Evolutionary conservation across 2,329 filamentous ascomycete genomes (phyloP).

Genomic region (Coleophoma crateriformis): DNA sequence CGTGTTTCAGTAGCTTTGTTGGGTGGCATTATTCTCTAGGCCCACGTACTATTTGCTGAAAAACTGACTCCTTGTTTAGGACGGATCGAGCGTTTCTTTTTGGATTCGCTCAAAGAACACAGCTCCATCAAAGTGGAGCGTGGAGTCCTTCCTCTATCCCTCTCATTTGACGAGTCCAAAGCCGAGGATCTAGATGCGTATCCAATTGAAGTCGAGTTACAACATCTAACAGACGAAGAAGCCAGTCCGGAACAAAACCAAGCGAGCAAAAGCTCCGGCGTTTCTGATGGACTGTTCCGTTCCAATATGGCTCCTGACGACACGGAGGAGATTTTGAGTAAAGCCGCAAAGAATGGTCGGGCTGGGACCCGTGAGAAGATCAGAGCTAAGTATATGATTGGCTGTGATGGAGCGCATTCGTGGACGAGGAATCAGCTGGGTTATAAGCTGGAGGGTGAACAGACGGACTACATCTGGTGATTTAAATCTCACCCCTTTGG

Average conservation of each 20-base stretch:
- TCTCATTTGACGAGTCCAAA: constrained; percentile 46
- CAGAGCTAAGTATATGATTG: constrained; percentile 57
- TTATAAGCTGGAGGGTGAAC: constrained; percentile 38
- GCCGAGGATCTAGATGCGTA: constrained; percentile 46
- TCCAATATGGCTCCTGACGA: constrained; percentile 54
- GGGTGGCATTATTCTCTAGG: background rate
- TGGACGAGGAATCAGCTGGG: constrained; percentile 57
- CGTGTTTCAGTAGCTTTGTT: background rate
- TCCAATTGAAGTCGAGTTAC: constrained; percentile 54
- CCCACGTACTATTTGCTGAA: no score
- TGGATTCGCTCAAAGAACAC: constrained; percentile 52
- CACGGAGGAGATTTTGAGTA: constrained; percentile 42
- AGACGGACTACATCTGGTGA: constrained; percentile 33
- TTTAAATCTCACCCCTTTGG: background rate
- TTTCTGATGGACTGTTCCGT: constrained; percentile 49
- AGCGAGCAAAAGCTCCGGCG: constrained; percentile 17
- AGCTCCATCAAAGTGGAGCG: constrained; percentile 53
- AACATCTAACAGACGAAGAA: constrained; percentile 52
- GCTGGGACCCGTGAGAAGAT: constrained; percentile 37
- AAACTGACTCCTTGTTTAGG: constrained; percentile 1
- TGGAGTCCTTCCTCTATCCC: constrained; percentile 48
- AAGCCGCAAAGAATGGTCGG: constrained; percentile 25
- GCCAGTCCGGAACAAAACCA: constrained; percentile 41
- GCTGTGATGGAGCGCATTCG: constrained; percentile 62
- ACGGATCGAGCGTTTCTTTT: constrained; percentile 61